Percentiles rank a stretch among this genome's conserved stretches.
Evolutionary conservation across 2,329 filamentous ascomycete genomes (phyloP).

Genomic region (Botrytis paeoniae): DNA sequence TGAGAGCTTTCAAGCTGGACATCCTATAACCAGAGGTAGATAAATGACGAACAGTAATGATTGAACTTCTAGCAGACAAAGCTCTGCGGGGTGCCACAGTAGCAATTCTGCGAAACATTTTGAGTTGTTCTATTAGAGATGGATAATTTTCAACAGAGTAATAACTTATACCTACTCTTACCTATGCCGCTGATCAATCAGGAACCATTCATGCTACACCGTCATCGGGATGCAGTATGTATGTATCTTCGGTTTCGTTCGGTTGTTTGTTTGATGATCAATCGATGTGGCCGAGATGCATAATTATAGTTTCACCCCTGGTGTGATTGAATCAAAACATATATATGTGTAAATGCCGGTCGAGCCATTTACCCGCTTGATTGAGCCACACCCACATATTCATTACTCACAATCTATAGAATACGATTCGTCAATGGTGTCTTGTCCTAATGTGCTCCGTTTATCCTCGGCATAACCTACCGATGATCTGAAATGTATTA

Average conservation of each 20-base stretch:
- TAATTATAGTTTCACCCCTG: not conserved
- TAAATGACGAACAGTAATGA: constrained; percentile 26
- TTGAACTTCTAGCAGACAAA: constrained; percentile 25
- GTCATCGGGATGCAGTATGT: not conserved
- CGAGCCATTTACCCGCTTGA: not conserved
- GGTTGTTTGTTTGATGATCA: constrained; percentile 1
- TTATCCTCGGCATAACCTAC: constrained; percentile 15
- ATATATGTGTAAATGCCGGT: rapidly evolving
- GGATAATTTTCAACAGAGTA: not conserved
- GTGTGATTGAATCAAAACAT: no score
- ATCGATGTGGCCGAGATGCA: not conserved
- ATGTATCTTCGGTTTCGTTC: constrained; percentile 3
- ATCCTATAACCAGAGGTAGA: constrained; percentile 31
- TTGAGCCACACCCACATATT: not conserved
- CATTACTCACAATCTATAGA: rapidly evolving
- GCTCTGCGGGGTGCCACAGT: constrained; percentile 30
- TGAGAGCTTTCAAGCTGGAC: constrained; percentile 30
- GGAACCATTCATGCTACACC: not conserved
- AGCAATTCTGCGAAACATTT: constrained; percentile 36
- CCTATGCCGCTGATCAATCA: constrained; percentile 9
- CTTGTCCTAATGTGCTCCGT: not conserved
- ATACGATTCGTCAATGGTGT: not conserved
- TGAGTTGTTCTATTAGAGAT: constrained; percentile 20
- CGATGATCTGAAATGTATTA: not conserved
- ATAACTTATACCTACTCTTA: not conserved